Percentiles rank a stretch among this genome's conserved stretches.
These are phyloP conservation scores for Metschnikowia lunata DNA, from an alignment of 805 yeast genomes.

Conservation along the genomic window DNA sequence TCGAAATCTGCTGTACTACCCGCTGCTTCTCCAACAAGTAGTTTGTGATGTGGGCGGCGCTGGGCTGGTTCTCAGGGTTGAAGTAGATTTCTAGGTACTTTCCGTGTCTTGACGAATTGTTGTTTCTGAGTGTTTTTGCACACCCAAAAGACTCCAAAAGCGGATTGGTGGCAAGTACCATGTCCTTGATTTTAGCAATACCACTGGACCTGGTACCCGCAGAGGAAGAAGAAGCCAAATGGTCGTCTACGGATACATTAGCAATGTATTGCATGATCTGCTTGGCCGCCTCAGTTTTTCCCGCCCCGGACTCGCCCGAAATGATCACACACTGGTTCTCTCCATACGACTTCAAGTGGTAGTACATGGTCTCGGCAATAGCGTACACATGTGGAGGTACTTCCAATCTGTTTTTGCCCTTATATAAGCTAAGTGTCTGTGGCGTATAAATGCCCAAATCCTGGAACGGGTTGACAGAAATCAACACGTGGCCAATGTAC, in stretches of 20 bases:
- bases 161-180: conserved; percentile 97
- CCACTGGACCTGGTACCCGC: conserved; percentile 23
- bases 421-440: conserved; percentile 66
- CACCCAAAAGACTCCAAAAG: conserved; percentile 88
- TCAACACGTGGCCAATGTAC: conserved; percentile 89
- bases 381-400: conserved; percentile 98
- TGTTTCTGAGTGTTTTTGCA: conserved; percentile 86
- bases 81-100: conserved; percentile 89
- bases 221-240: conserved; percentile 18
- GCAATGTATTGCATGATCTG: conserved; percentile 97
- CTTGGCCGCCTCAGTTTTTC: conserved; percentile 97
- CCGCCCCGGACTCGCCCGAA: conserved; percentile 97
- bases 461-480: conserved; percentile 93
- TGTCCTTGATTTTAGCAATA: conserved; percentile 89
- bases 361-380: conserved; percentile 95
- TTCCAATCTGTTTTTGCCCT: conserved; percentile 90
- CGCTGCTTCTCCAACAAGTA: conserved; percentile 91
- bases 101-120: conserved; percentile 89
- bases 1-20: conserved; percentile 89
- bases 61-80: conserved; percentile 71
- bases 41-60: conserved; percentile 93
- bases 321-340: conserved; percentile 97
- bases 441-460: conserved; percentile 94
- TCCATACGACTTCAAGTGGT: conserved; percentile 87
- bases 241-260: conserved; percentile 64